Base-by-base conservation (phyloP, 73 alveolate species). In the Paraurostyla sp. region DNA sequence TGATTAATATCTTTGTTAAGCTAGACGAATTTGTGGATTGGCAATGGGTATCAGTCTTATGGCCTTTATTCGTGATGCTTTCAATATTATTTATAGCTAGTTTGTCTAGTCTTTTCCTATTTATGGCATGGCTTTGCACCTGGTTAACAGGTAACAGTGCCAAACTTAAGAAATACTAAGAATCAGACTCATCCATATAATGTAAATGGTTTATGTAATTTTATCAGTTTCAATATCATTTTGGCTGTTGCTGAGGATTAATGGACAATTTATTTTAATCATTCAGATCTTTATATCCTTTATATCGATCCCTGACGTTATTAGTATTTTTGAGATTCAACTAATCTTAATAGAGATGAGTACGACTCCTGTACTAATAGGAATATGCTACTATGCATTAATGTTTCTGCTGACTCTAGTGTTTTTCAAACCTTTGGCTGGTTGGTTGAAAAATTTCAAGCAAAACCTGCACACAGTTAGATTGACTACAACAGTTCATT, bases 21-120 rank as follows among this genome's bases (percentile, higher is more conserved):
- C 27, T 73, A 29, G 87, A 73, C 56, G 23, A 4, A 23, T 7
- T 43, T 30, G 42, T 73, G 7, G 68, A 45, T 2, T 73, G 87
- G 87, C 49, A 45, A 49, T 73, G 87, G 87, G 87, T 73, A 0
- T 27, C 71, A 1, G 87, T 73, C 29, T 71, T 73, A 29, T 73
- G 87, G 87, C 87, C 87, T 6, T 11, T 73, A 9, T 73, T 73
- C 33, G 46, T 73, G 7, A 11, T 73, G 20, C 87, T 73, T 1
- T 73, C 87, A 9, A 73, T 73, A 27, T 29, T 73, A 27, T 73
- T 73, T 25, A 73, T 73, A 11, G 68, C 87, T 13, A 73, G 87
- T 50, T n/a, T 73, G 11, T 43, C 87, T 30, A 48, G 73, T 20
- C 36, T 73, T 16, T 73, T 73, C 51, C 42, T 73, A 25, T 73